These are phyloP conservation scores for Dendrobium catenatum DNA, from an alignment of 106 monocot species.

Conservation along the genomic window DNA sequence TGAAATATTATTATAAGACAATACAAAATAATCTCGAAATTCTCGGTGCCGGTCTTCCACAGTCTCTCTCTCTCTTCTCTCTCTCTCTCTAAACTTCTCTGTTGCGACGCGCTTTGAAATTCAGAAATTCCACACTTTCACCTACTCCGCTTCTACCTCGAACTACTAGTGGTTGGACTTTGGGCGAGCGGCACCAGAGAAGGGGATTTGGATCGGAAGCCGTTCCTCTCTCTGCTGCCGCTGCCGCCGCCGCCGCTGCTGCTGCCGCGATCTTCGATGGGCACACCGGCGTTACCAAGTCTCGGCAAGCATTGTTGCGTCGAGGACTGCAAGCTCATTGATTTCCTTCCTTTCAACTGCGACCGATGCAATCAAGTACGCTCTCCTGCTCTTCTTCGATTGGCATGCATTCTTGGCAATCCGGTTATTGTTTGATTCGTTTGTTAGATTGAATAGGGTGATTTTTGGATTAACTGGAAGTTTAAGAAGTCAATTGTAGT, in stretches of 20 bases:
- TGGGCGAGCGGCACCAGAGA: too few relatives aligned
- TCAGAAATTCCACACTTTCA: background rate
- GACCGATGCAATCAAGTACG: constrained; percentile 6
- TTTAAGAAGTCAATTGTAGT: too few relatives aligned
- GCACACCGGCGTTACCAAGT: background rate
- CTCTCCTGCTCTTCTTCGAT: background rate
- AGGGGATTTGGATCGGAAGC: background rate
- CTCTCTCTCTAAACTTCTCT: too few relatives aligned
- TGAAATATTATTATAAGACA: too few relatives aligned
- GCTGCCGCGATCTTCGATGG: background rate
- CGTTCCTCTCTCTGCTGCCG: background rate
- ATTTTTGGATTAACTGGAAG: background rate
- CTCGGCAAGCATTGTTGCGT: constrained; percentile 4
- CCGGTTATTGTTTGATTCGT: background rate
- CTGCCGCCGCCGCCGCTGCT: too few relatives aligned
- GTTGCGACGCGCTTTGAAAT: too few relatives aligned
- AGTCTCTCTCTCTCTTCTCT: too few relatives aligned
- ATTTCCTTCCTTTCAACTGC: constrained; percentile 9
- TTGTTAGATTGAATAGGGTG: background rate
- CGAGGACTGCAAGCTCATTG: constrained; percentile 6
- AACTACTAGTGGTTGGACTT: background rate
- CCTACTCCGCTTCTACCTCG: background rate
- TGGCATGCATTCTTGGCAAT: background rate
- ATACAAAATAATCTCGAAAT: too few relatives aligned
- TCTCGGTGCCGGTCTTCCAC: too few relatives aligned